Evolutionary conservation across 2,329 filamentous ascomycete species (phyloP), one percentile per base, ranked within the genome.

Genomic region (Fusarium mundagurra): DNA sequence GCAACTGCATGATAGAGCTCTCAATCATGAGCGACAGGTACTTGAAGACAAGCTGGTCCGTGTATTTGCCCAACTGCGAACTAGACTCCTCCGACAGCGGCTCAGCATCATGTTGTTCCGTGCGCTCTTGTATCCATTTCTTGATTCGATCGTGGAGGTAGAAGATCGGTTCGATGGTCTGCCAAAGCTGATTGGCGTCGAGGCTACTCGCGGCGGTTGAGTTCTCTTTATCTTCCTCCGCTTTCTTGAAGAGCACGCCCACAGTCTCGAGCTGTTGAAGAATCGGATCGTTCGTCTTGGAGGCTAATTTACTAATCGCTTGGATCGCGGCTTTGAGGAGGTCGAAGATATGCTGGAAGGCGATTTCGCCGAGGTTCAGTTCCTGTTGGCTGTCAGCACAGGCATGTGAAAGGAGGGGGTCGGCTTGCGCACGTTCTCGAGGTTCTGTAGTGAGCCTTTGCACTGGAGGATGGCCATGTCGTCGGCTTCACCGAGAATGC

Each of bases 11-110:
- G 81, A 98, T 97, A 78, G 98, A 91, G 4, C 95, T 95, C 66
- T 94, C 90, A 68, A 98, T 89, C 83, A 96, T 97, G 0, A 96
- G 94, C 2, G 95, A 93, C 24, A 98, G 86, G 3, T 98, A 88
- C 13, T 94, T 94, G 74, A 98, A 89, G 50, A 98, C 90, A 79
- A 98, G 97, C 82, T 98, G 95, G 53, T 92, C 93, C 74, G 98
- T 96, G 76, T 93, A 94, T 71, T 98, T 95, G 48, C 73, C 74
- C 45, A 80, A 24, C 54, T 79, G 71, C 1, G 77, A 73, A 24
- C 66, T 73, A 8, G 70, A 71, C 27, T 78, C 72, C 22, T 67
- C 63, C 1, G 63, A 74, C 13, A 75, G 22, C 3, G 72, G 69
- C 20, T 75, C 58, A 4, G 67, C 62, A 41, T 78, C 75, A 22